Base-by-base conservation (phyloP, 2,329 filamentous ascomycete genomes). In the Trichoderma afroharzianum region DNA sequence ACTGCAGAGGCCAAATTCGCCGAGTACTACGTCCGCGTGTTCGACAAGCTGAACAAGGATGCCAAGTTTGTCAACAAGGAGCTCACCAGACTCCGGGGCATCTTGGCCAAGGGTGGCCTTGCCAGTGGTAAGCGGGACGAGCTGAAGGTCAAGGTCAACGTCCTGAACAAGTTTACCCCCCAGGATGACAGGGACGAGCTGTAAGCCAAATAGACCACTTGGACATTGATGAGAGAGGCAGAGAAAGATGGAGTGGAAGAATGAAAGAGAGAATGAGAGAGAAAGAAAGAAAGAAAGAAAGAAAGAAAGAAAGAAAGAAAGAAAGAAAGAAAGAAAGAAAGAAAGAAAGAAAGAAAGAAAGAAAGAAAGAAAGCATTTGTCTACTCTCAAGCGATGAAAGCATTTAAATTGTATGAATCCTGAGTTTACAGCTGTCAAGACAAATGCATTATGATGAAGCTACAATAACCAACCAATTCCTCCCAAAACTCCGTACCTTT, bases 21-120 rank as follows among this genome's bases (percentile, higher is more conserved):
- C 61, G 88, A 95, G 83, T 99, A 99, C 88, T 98, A 99, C 82
- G 86, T 96, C 81, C 93, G 93, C 81, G 94, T 97, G 69, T 92
- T 96, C 73, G 89, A 93, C 80, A 98, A 98, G 90, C 85, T 96
- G 74, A 87, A 85, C 80, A 86, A 91, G 81, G 97, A 92, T 83
- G 87, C 92, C 73, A 91, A 86, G 67, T 98, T 93, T 79, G 93
- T 90, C 63, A 85, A 89, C 79, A 98, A 97, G 90, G 95, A 98
- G 87, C 85, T 95, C 74, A 87, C 90, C 73, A 89, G 95, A 74
- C 86, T 98, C 73, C 88, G 93, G 77, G 90, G 91, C 76, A 88
- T 98, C 76, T 84, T 98, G 74, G 88, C 89, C 83, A 97, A 97
- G 89, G 94, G 95, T 74, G 93, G 93, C 73, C 87, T 98, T 63